Base-by-base conservation (phyloP, 208 protist species). In the Tritrichomonas foetus region DNA sequence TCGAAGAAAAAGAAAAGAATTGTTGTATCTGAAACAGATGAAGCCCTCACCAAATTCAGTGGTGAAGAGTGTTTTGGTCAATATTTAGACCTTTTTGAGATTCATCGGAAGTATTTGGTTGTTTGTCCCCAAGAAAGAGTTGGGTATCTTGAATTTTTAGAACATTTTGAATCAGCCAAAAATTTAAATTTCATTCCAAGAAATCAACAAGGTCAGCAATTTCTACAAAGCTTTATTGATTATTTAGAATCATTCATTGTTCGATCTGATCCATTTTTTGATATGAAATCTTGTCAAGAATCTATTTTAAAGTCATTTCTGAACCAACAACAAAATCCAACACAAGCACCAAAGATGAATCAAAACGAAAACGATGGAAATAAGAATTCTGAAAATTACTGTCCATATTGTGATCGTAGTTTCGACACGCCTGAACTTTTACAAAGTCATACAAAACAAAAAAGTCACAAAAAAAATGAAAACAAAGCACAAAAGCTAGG, bases 61-160 rank as follows among this genome's bases (percentile, higher is more conserved):
- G 95, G 95, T 5, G 94, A 94, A 92, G 95, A 95, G 74, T 94
- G 82, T n/a, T 95, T 66, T 78, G 95, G 95, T 1, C 95, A 93
- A 57, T 95, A 92, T 94, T 47, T 95, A 8, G 95, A 95, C 27
- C 36, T 95, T 44, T 39, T 30, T 39, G 93, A 95, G 39, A 69
- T 95, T 30, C 93, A 95, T 57, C 25, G 41, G 3, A 16, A 89
- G 16, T 89, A 89, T 36, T 61, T 61, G 16, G 16, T 61, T 61
- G 53, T 16, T 22, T 61, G 11, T 61, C 5, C 5, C 16, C 5
- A 61, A 16, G 11, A 61, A 61, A 61, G 16, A 22, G 53, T 22
- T 22, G 53, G 53, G 16, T 89, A 89, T 49, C 39, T 89, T 41
- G 78, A 89, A 8, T 89, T 89, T 49, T 57, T 89, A 20, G 47